A percentile compares a stretch with the other conserved stretches of the same genome.
Conservation (phyloP, 1,284 basidiomycete genomes). For the Stygiomarasmius scandens region DNA sequence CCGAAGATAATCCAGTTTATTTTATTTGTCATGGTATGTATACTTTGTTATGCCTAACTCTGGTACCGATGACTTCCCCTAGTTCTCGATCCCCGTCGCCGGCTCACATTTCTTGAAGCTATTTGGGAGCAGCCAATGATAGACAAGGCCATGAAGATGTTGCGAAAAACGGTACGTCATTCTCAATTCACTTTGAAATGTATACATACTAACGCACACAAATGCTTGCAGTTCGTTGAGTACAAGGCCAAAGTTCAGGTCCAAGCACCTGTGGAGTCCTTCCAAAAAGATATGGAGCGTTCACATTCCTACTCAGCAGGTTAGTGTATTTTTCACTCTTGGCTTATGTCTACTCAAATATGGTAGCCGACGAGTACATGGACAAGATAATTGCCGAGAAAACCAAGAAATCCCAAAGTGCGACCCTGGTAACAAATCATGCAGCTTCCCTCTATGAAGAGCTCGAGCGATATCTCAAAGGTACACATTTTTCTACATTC, state of each 20-base stretch:
- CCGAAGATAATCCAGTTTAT: not conserved
- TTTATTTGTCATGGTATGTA: not conserved
- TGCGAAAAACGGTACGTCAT: not conserved
- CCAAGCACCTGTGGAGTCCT: not conserved
- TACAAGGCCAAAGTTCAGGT: not conserved
- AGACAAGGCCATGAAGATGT: not conserved
- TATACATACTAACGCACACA: not conserved
- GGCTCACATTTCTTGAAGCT: not conserved
- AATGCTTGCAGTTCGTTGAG: not conserved
- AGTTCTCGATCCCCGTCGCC: not conserved
- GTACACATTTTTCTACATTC: not conserved
- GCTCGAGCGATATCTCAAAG: not conserved
- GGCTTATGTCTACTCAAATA: not conserved
- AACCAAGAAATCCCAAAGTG: constrained; percentile 14
- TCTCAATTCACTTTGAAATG: not conserved
- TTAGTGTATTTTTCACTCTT: not conserved
- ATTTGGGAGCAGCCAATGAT: not conserved
- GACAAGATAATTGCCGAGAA: not conserved
- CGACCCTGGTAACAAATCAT: not conserved
- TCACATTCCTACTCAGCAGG: not conserved
- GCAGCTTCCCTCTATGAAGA: not conserved
- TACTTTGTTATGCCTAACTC: not conserved
- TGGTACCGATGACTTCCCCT: not conserved
- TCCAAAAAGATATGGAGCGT: not conserved
- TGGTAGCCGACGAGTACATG: not conserved